Conservation (phyloP, 306 rosid genomes). For the Bauhinia variegata region DNA sequence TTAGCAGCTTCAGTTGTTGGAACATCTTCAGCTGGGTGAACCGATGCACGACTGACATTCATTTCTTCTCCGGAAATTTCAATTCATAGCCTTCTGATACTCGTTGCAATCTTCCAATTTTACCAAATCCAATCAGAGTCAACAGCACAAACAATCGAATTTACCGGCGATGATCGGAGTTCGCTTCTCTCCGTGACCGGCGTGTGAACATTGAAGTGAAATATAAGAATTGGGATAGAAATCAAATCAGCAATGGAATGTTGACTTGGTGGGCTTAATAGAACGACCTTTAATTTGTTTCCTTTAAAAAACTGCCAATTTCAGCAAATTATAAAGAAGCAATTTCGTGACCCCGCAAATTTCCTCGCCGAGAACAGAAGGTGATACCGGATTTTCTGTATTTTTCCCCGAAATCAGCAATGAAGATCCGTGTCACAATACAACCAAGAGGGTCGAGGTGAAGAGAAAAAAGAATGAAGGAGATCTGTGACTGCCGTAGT, state of each 20-base stretch:
- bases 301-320: slow-evolving; percentile 10
- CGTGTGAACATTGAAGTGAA: not conserved
- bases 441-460: not conserved
- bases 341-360: not conserved
- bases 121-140: slow-evolving; percentile 39
- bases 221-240: not conserved
- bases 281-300: slow-evolving; percentile 12
- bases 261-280: not conserved
- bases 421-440: not conserved
- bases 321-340: slow-evolving; percentile 28
- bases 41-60: slow-evolving; percentile 85
- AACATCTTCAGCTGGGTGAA: slow-evolving; percentile 75
- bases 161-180: slow-evolving; percentile 10
- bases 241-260: not conserved
- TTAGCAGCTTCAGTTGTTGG: slow-evolving; percentile 60
- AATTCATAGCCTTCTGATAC: slow-evolving; percentile 42
- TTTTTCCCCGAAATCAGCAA: not conserved
- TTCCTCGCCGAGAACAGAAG: not conserved
- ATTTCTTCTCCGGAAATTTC: slow-evolving; percentile 57
- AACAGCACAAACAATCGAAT: slow-evolving; percentile 9
- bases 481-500: not conserved
- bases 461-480: not conserved
- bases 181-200: not conserved
- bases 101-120: not conserved
- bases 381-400: slow-evolving; percentile 3